phyloP scores from a whole-genome alignment of 176 grass and related monocot species.

The Areca catechu region DNA sequence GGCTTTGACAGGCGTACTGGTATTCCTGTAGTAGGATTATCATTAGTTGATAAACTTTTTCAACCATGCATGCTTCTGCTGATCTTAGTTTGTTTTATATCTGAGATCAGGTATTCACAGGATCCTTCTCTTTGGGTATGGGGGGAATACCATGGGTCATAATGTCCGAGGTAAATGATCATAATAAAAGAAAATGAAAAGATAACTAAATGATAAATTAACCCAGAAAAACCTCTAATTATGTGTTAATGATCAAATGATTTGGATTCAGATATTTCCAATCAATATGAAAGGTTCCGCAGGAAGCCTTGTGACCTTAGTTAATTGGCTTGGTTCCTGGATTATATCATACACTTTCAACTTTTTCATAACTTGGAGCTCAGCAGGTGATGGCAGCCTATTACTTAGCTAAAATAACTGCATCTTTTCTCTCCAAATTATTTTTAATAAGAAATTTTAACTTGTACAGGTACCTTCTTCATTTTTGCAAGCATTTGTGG shows the following conservation, averaged over 20 bases:
- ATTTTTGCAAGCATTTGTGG: constrained; percentile 56
- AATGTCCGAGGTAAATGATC: constrained; percentile 70
- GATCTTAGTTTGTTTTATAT: constrained; percentile 2
- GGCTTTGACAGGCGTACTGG: constrained; percentile 63
- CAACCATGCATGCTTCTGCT: too few species aligned
- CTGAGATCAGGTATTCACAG: constrained; percentile 38
- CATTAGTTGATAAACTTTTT: too few species aligned
- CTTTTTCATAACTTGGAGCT: constrained; percentile 70
- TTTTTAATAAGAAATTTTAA: neutral
- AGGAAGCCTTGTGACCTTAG: constrained; percentile 77
- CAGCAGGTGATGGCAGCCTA: constrained; percentile 33
- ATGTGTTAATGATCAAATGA: neutral
- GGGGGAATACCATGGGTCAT: constrained; percentile 81
- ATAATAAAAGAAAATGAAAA: too few species aligned
- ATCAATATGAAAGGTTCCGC: constrained; percentile 73
- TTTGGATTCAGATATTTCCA: constrained; percentile 57
- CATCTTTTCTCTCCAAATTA: neutral
- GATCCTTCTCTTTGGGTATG: constrained; percentile 89
- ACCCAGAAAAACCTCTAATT: neutral
- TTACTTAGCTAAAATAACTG: neutral
- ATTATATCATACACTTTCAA: constrained; percentile 66
- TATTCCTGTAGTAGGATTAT: constrained; percentile 13
- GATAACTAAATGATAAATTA: too few species aligned
- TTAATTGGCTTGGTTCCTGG: constrained; percentile 78
- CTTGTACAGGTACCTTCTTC: constrained; percentile 60